Base-by-base conservation (phyloP, 306 rosid genomes). In the Trifolium fragiferum region DNA sequence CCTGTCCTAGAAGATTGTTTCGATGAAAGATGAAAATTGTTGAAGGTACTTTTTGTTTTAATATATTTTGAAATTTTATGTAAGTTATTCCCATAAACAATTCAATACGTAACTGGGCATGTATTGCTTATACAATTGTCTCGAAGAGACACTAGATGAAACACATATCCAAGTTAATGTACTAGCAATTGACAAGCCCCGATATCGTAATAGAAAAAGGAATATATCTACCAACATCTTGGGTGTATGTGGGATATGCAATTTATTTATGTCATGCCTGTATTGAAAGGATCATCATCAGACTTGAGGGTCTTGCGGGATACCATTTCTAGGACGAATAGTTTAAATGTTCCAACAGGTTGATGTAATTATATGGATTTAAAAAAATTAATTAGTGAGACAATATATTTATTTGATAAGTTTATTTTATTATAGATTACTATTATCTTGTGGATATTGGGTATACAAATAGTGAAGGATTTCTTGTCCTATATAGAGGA, bases 291-390 rank as follows among this genome's bases (percentile, higher is more conserved):
- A 38, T 38, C 43, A 38, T 1, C 10, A 7, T 38, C 43, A 43
- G n/a, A 49, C 43, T 32, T 43, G 6, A 57, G 16, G 8, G 21
- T 61, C 7, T 61, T 61, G 21, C 12, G 23, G 8, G 43, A 61
- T 61, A 2, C 19, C 2, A 61, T 61, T 61, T 61, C 21, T 61
- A 61, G 66, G 66, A 61, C 20, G 43, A 61, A 61, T 61, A 43
- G 23, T 32, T 61, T 61, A 59, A 60, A 60, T 14, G 41, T 60
- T 60, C 66, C 41, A 12, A 27, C 20, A 30, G 11, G 66, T 61
- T 23, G 10, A 12, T 7, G 5, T 7, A 51, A n/a, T n/a, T n/a
- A n/a, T n/a, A n/a, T n/a, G n/a, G 18, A 3, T 0, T 4, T 33
- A 4, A 2, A 4, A 33, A 33, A 4, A 4, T 33, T 33, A 2